Conservation (phyloP, 306 rosid species). For the Medicago arabica region DNA sequence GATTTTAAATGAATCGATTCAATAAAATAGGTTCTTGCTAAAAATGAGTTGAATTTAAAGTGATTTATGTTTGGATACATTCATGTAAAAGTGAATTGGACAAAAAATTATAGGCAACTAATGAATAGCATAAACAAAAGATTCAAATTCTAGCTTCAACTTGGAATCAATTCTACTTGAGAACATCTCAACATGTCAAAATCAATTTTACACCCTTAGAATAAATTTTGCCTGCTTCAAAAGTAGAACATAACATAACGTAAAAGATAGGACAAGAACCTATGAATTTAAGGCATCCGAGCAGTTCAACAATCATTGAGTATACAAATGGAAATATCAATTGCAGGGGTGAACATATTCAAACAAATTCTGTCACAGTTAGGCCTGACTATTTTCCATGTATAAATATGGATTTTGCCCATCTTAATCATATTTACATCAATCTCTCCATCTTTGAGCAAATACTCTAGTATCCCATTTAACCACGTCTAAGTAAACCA, state of each 20-base stretch:
- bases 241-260: neutral
- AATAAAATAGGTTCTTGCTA: neutral
- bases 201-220: neutral
- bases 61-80: neutral
- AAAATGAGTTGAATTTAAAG: neutral
- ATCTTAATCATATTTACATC: conserved; percentile 23
- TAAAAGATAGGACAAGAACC: conserved; percentile 1
- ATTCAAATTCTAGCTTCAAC: neutral
- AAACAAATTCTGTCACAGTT: neutral
- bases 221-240: neutral
- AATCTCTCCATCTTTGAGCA: conserved; percentile 1
- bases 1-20: neutral
- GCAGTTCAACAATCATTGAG: conserved; percentile 6
- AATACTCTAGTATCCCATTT: neutral
- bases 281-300: conserved; percentile 29
- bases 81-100: neutral
- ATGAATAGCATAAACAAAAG: neutral
- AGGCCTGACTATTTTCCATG: conserved; percentile 23
- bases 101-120: neutral
- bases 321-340: conserved; percentile 8
- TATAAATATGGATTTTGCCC: conserved; percentile 11
- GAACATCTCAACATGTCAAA: neutral
- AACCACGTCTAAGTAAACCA: conserved; percentile 25
- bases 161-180: neutral
- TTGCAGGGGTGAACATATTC: conserved; percentile 15